These are phyloP conservation scores for Pseudogymnoascus sp. DNA, from an alignment of 2,329 filamentous ascomycete genomes.

Conservation along the genomic window DNA sequence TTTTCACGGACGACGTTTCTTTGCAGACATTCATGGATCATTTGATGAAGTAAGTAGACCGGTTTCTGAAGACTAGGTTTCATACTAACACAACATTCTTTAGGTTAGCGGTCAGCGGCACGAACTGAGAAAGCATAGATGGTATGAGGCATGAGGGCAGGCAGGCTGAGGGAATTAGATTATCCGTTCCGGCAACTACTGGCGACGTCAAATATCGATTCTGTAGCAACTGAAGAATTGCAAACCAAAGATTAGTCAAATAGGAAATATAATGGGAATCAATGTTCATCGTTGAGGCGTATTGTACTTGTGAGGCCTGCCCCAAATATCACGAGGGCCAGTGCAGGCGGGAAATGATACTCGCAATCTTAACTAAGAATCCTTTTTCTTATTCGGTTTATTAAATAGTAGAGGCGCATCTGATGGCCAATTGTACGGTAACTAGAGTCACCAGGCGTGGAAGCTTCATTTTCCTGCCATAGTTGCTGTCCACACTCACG, in stretches of 20 bases:
- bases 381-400: background rate
- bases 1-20: conserved; percentile 97
- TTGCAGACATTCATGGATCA: conserved; percentile 99
- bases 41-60: conserved; percentile 80
- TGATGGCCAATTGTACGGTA: background rate
- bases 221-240: conserved; percentile 5
- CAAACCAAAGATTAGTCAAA: conserved; percentile 9
- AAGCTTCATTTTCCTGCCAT: background rate
- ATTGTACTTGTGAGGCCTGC: background rate
- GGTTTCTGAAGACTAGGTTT: background rate
- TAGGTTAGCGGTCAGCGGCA: conserved; percentile 44
- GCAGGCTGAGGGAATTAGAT: conserved; percentile 9
- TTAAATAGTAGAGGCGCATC: background rate
- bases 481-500: background rate
- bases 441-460: background rate
- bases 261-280: conserved; percentile 9
- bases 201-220: conserved; percentile 2
- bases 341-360: background rate
- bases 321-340: background rate
- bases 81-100: background rate
- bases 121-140: conserved; percentile 32
- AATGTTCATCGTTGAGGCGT: background rate
- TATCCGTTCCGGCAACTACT: conserved; percentile 8
- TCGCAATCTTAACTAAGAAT: background rate
- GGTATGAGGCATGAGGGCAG: background rate